Evolutionary conservation across 371 early-diverging fungal genomes (phyloP).

Genomic region (Apophysomyces ossiformis): DNA sequence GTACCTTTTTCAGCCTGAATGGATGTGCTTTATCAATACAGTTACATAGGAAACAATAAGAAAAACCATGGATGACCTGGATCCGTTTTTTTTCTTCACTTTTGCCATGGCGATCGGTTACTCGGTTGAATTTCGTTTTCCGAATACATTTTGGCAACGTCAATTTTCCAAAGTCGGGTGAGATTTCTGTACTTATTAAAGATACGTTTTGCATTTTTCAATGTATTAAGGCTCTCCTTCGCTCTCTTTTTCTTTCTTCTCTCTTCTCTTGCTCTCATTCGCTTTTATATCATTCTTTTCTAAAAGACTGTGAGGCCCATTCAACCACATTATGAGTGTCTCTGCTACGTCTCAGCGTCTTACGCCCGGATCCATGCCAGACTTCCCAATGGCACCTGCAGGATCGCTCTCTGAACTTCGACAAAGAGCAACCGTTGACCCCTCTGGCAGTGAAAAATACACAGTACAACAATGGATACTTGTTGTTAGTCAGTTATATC

Average conservation of each 20-base stretch:
- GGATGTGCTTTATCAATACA: too few species aligned
- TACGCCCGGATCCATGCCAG: not conserved
- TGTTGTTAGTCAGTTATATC: constrained; percentile 15
- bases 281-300: too few species aligned
- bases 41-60: too few species aligned
- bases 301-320: not conserved
- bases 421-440: constrained; percentile 24
- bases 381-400: not conserved
- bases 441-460: constrained; percentile 23
- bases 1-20: too few species aligned
- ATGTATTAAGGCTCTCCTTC: not conserved
- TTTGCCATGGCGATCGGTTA: too few species aligned
- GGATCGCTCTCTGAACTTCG: constrained; percentile 22
- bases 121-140: not conserved
- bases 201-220: not conserved
- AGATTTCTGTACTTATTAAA: too few species aligned
- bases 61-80: too few species aligned
- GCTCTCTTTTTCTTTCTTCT: constrained; percentile 12
- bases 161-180: too few species aligned
- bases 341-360: not conserved
- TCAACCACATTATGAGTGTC: not conserved
- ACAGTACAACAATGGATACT: constrained; percentile 15
- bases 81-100: too few species aligned
- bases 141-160: constrained; percentile 2
- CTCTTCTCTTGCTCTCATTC: not conserved